Evolutionary conservation across 2,329 filamentous ascomycete genomes (phyloP).

Genomic region (Fusarium humuli): DNA sequence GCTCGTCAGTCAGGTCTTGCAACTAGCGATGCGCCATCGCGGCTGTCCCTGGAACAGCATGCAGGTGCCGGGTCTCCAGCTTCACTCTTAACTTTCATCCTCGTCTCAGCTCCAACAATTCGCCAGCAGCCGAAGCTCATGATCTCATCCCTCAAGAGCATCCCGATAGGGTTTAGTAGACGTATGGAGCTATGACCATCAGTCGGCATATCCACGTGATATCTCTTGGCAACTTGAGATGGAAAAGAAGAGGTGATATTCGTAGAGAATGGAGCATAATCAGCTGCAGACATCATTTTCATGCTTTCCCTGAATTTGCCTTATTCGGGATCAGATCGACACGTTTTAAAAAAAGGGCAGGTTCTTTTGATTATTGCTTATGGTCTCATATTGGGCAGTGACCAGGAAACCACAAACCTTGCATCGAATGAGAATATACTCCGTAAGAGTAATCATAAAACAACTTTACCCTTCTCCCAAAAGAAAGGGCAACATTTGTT

Average conservation of each 20-base stretch:
- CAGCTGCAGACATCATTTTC: slow-evolving; percentile 15
- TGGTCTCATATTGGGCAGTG: slow-evolving; percentile 40
- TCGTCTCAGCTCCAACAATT: slow-evolving; percentile 18
- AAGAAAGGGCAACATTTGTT: not conserved
- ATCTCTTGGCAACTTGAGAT: slow-evolving; percentile 30
- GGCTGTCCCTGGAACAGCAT: slow-evolving; percentile 34
- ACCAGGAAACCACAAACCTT: slow-evolving; percentile 20
- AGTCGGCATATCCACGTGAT: slow-evolving; percentile 40
- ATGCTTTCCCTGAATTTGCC: slow-evolving; percentile 21
- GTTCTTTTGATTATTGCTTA: slow-evolving; percentile 2
- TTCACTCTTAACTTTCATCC: slow-evolving; percentile 14
- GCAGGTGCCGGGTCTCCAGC: slow-evolving; percentile 38
- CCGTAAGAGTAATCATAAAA: not conserved
- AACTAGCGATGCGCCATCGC: slow-evolving; percentile 33
- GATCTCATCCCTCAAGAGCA: slow-evolving; percentile 18
- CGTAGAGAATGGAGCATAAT: slow-evolving; percentile 8
- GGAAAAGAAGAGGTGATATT: slow-evolving; percentile 8
- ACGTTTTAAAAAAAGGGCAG: slow-evolving; percentile 27
- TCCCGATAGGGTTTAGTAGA: slow-evolving; percentile 45
- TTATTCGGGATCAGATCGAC: slow-evolving; percentile 34
- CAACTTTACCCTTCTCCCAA: not conserved
- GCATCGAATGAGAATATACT: not conserved
- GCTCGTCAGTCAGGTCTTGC: slow-evolving; percentile 20
- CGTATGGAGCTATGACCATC: slow-evolving; percentile 48
- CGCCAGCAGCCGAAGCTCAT: slow-evolving; percentile 16